Evolutionary conservation across 371 early-diverging fungal genomes (phyloP), one percentile per base, ranked within the genome.

Genomic region (Rhizopus sp.): DNA sequence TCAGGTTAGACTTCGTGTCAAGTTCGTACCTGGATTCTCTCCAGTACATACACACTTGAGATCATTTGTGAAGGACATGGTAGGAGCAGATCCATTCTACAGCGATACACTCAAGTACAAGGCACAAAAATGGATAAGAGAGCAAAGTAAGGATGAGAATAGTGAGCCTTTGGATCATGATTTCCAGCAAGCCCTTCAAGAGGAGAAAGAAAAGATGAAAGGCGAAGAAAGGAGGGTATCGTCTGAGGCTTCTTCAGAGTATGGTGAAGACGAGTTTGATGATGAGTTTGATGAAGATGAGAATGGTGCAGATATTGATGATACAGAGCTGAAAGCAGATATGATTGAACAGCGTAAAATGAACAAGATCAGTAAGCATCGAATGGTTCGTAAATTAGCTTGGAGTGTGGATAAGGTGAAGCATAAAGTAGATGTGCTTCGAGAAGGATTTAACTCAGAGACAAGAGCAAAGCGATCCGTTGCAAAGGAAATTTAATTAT

Each of bases 361-460:
- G n/a, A 46, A 37, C 1, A 69, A 58, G 13, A 60, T 70, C 5
- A 70, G 60, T 30, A 69, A 73, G 39, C 57, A 69, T 16, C 52
- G 65, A n/a, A 59, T 70, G 2, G 23, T 73, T 32, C 64, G 77
- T 16, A 73, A 76, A 34, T 32, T 70, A 1, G 51, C 68, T 5
- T 66, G 70, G 71, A 54, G 73, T 15, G 39, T 66, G 12, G 77
- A 76, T 44, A 52, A 70, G 40, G 59, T 72, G 16, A 72, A 69
- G 30, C 53, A 72, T 9, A 72, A 70, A 40, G 63, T 72, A 2
- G 68, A 72, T 38, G 40, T 53, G 0, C 37, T 75, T 6, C 57
- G 60, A 13, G 70, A 69, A 60, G 72, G 72, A 16, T 75, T 72
- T 38, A 76, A 76, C 54, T 73, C 73, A 17, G 73, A 76, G 59